Conservation (phyloP, 2,329 filamentous ascomycete genomes). For the Ambrosiella xylebori region DNA sequence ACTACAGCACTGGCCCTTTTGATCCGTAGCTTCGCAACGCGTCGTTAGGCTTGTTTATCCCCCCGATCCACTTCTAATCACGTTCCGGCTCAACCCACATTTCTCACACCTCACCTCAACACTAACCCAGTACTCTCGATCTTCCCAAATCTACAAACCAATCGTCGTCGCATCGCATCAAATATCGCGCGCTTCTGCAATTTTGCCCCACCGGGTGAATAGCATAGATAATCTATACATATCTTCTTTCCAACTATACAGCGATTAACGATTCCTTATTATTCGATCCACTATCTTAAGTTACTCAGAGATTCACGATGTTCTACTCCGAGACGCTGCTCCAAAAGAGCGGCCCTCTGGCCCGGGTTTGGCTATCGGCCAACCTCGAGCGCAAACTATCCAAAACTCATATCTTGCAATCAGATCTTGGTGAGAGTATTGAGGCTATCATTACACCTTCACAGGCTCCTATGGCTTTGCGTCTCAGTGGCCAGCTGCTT, state of each 20-base stretch:
- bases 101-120: slow-evolving; percentile 4
- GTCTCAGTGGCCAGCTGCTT: slow-evolving; percentile 82
- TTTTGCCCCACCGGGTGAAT: neutral
- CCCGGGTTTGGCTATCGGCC: slow-evolving; percentile 93
- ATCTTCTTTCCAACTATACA: neutral
- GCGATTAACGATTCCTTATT: neutral
- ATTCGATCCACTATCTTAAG: neutral
- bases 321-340: slow-evolving; percentile 95
- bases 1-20: neutral
- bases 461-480: slow-evolving; percentile 86
- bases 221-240: neutral
- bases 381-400: slow-evolving; percentile 97
- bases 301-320: slow-evolving; percentile 38
- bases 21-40: neutral
- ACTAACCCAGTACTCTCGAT: slow-evolving; percentile 3
- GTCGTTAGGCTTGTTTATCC: slow-evolving; percentile 3
- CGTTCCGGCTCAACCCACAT: slow-evolving; percentile 1
- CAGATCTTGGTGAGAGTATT: slow-evolving; percentile 87
- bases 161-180: slow-evolving; percentile 4
- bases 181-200: neutral
- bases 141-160: neutral
- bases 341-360: slow-evolving; percentile 90
- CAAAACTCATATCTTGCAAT: slow-evolving; percentile 88
- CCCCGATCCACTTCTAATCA: slow-evolving; percentile 3
- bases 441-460: slow-evolving; percentile 85